A percentile compares a stretch with the other conserved stretches of the same genome.
Evolutionary conservation across 805 yeast genomes (phyloP).

Genomic region (Ogataea salicorniae): DNA sequence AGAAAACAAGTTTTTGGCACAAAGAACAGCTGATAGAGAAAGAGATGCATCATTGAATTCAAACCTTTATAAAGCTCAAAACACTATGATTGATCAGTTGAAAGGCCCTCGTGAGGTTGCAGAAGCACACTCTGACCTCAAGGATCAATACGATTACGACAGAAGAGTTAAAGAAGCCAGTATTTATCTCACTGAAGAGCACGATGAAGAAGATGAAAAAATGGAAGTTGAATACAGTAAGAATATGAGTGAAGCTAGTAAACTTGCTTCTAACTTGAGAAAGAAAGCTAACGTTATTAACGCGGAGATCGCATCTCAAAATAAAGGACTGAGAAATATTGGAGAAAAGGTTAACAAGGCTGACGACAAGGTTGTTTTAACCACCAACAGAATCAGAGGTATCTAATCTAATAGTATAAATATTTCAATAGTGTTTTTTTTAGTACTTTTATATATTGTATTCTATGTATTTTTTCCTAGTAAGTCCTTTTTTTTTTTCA

Average conservation of each 20-base stretch:
- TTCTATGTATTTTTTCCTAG: too few relatives aligned
- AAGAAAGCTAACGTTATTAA: slow-evolving; percentile 68
- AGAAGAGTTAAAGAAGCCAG: slow-evolving; percentile 52
- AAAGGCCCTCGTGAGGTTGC: slow-evolving; percentile 26
- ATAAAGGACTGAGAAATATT: slow-evolving; percentile 62
- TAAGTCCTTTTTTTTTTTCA: background rate
- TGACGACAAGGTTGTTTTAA: slow-evolving; percentile 61
- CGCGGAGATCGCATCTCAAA: slow-evolving; percentile 76
- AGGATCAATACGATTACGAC: slow-evolving; percentile 46
- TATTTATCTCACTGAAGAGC: slow-evolving; percentile 73
- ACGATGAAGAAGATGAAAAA: slow-evolving; percentile 86
- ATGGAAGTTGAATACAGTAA: slow-evolving; percentile 83
- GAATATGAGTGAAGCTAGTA: slow-evolving; percentile 74
- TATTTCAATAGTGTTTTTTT: background rate
- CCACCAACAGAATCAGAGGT: slow-evolving; percentile 30
- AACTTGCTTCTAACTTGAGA: slow-evolving; percentile 64
- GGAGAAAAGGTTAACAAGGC: slow-evolving; percentile 80
- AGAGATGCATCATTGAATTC: slow-evolving; percentile 25
- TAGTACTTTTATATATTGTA: background rate
- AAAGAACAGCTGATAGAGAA: slow-evolving; percentile 30
- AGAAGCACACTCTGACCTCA: slow-evolving; percentile 24
- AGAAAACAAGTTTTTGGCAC: slow-evolving; percentile 62
- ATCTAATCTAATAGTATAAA: slow-evolving; percentile 12
- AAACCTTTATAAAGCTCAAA: slow-evolving; percentile 24
- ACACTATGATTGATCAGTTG: slow-evolving; percentile 40